A percentile compares a stretch with the other conserved stretches of the same genome.
These are phyloP conservation scores for Citrus sp. DNA, from an alignment of 345 rosid genomes.

Conservation along the genomic window DNA sequence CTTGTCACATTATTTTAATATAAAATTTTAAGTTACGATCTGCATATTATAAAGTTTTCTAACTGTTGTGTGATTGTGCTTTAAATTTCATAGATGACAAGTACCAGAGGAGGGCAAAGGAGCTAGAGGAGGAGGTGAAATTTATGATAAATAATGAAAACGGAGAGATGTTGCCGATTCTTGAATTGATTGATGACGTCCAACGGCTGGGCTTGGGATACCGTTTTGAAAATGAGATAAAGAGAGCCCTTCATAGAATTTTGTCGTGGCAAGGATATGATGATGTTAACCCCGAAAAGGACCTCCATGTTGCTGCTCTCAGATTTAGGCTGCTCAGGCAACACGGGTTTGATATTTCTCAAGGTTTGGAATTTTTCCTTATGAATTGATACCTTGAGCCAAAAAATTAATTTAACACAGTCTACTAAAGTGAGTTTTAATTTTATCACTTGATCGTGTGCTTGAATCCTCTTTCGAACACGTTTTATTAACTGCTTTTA, in stretches of 20 bases:
- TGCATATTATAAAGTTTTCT: too few species aligned
- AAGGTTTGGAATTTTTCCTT: conserved; percentile 20
- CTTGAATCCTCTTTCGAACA: too few species aligned
- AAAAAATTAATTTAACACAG: too few species aligned
- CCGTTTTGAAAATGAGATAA: conserved; percentile 32
- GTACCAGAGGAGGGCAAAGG: conserved; percentile 6
- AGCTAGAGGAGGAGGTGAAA: conserved; percentile 32
- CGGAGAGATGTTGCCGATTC: conserved; percentile 5
- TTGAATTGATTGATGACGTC: conserved; percentile 42
- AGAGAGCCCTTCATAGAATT: conserved; percentile 17
- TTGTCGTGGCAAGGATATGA: neutral
- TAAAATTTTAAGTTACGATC: too few species aligned
- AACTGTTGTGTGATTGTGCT: neutral
- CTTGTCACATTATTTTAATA: too few species aligned
- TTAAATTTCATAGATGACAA: conserved; percentile 2
- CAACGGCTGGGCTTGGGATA: conserved; percentile 37
- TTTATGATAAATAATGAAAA: conserved; percentile 9
- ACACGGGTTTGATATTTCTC: conserved; percentile 35
- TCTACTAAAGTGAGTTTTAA: too few species aligned
- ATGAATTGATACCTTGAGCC: too few species aligned
- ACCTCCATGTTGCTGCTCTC: conserved; percentile 34
- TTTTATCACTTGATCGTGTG: too few species aligned
- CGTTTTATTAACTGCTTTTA: too few species aligned
- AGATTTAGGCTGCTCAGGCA: conserved; percentile 43
- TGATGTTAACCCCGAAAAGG: neutral